Conservation (phyloP, 2,329 filamentous ascomycete genomes). For the Catunica adiposa region DNA sequence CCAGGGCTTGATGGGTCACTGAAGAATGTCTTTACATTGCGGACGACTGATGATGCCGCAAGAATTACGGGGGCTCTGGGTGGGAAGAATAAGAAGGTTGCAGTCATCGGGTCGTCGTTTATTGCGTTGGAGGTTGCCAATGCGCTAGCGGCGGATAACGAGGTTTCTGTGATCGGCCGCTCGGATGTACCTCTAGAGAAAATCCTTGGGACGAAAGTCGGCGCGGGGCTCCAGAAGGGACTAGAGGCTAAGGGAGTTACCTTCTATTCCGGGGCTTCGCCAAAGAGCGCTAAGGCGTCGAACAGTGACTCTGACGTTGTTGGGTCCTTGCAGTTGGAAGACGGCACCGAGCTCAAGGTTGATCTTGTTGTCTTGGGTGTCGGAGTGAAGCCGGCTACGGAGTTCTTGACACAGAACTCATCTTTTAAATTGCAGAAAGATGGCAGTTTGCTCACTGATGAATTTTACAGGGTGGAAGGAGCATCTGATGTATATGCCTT, state of each 20-base stretch:
- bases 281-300: conserved; percentile 51
- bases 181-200: conserved; percentile 71
- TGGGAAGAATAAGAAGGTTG: conserved; percentile 75
- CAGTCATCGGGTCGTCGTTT: conserved; percentile 83
- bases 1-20: conserved; percentile 66
- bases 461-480: conserved; percentile 59
- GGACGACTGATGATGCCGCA: conserved; percentile 60
- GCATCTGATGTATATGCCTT: conserved; percentile 78
- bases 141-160: conserved; percentile 60
- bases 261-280: conserved; percentile 74
- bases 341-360: conserved; percentile 67
- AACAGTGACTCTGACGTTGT: conserved; percentile 51
- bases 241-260: conserved; percentile 78
- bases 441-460: conserved; percentile 69
- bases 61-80: conserved; percentile 66
- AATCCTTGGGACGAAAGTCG: conserved; percentile 68
- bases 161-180: conserved; percentile 78
- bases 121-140: conserved; percentile 98
- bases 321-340: conserved; percentile 66
- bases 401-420: conserved; percentile 59
- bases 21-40: conserved; percentile 71
- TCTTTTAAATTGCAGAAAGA: conserved; percentile 59
- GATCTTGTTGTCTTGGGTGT: conserved; percentile 87
- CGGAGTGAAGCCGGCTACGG: conserved; percentile 72
- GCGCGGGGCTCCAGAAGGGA: conserved; percentile 59